Evolutionary conservation across 345 rosid genomes (phyloP), one percentile per base, ranked within the genome.

Genomic region (Aquilaria malaccensis): DNA sequence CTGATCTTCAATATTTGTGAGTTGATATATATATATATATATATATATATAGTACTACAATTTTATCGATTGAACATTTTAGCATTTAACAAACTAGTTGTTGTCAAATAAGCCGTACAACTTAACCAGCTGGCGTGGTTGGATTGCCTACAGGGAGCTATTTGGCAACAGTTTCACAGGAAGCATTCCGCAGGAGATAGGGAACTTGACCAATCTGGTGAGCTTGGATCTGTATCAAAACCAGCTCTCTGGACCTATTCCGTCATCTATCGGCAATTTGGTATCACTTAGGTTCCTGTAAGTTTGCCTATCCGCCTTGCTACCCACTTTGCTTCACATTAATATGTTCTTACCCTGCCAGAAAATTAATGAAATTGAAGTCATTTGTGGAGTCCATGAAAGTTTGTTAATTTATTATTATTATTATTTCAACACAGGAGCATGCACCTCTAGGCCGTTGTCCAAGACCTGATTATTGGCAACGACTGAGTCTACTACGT

Each of bases 1-100:
- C 71, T 10, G 73, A 81, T 77, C 77, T 84, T 29, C 81, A 71
- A 63, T 77, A 71, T 55, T 33, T 84, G 84, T 84, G 72, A 68
- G 82, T 4, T 37, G 2, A 37, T 37, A 37, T 37, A 37, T 37
- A 37, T 22, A 33, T 33, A 33, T 33, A 33, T 30, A 0, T 30
- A 3, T 22, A 30, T 30, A 22, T 22, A 22, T 22, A 22, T 22
- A 22, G 22, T 22, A 22, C 22, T 22, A 22, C 13, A 10, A 9
- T 29, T 22, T 9, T 45, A 46, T 46, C 7, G 49, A 22, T 11
- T 46, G 49, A 6, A 6, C 7, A 46, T 46, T 46, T 46, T 46
- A 46, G 10, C 49, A 46, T 46, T 46, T 6, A 46, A 46, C 7
- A 46, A 46, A 46, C 22, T 22, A 22, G 22, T 22, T 22, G 22